Evolutionary conservation across 2,329 filamentous ascomycete genomes (phyloP).

Genomic region (Juglanconis sp.): DNA sequence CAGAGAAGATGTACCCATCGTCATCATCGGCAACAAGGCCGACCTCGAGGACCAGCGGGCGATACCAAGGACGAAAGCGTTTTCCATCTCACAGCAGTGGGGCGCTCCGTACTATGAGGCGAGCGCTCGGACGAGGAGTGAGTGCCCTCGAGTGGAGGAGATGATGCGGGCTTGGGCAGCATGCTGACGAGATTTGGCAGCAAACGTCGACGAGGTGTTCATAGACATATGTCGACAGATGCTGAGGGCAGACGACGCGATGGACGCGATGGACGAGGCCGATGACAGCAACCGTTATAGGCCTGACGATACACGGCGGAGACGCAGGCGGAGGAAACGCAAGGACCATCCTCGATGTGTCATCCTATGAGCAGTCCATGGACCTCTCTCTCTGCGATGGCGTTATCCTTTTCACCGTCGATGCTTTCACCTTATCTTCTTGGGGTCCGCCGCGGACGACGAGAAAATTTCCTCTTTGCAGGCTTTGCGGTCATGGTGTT

Average conservation of each 20-base stretch:
- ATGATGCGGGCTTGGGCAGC: background rate
- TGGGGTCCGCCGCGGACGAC: no score
- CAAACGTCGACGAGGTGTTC: constrained; percentile 90
- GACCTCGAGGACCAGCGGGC: constrained; percentile 83
- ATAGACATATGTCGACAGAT: constrained; percentile 81
- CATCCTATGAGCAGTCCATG: constrained; percentile 10
- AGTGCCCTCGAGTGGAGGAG: constrained; percentile 24
- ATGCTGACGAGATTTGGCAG: constrained; percentile 33
- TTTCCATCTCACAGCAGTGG: constrained; percentile 83
- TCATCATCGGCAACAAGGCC: constrained; percentile 89
- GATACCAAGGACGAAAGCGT: constrained; percentile 75
- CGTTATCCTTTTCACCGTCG: background rate
- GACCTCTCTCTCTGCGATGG: constrained; percentile 3
- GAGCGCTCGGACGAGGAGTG: constrained; percentile 72
- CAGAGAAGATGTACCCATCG: constrained; percentile 79
- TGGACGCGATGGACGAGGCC: constrained; percentile 1
- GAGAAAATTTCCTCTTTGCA: no score
- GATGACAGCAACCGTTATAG: constrained; percentile 9
- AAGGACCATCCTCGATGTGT: constrained; percentile 18
- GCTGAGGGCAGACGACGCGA: constrained; percentile 64
- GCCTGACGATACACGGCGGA: constrained; percentile 12
- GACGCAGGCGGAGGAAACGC: constrained; percentile 11
- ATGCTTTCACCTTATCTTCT: no score
- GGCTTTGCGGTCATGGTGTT: background rate
- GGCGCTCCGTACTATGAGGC: constrained; percentile 89